Evolutionary conservation across 1,284 basidiomycete genomes (phyloP), one percentile per base, ranked within the genome.

Genomic region (Heterobasidion annosum): DNA sequence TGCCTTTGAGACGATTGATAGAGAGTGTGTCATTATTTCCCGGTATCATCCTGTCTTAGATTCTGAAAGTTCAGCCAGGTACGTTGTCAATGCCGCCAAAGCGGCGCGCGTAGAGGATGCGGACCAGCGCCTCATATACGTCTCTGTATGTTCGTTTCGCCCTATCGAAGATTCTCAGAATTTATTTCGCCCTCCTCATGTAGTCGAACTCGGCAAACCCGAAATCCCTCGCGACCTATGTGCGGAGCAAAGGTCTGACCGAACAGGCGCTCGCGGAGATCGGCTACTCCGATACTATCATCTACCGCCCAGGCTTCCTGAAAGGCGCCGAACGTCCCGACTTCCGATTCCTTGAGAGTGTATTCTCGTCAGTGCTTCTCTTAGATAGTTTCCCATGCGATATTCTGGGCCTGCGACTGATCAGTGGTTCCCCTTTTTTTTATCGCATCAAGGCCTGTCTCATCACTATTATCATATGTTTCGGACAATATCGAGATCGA

Each of bases 1-100:
- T 19, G 73, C 73, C 2, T 91, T 89, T 57, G 81, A 85, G 66
- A 83, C 77, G 68, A 89, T 91, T 59, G 89, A 91, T 62, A 70
- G 83, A 63, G 84, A 85, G 82, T 85, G 56, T 56, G 78, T 61
- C 45, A 46, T 10, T 49, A 15, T n/a, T 68, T 3, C 6, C n/a
- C 32, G 47, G 6, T 18, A 18, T 34, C 18, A 40, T n/a, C 44
- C 12, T 35, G 18, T 7, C 34, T 49, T 53, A 40, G 32, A 47
- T 37, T 49, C 34, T 13, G 25, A 33, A 25, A 34, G 43, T 16
- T 46, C 46, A 19, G 25, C 13, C 40, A 85, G 84, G 64, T 90
- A 88, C 63, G 87, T 90, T n/a, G 62, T 91, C 43, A 79, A 81
- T 50, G 80, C 83, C 7, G 88, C 86, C 8, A 71, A 75, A 50